A percentile compares a stretch with the other conserved stretches of the same genome.
These are phyloP conservation scores for Mentha longifolia DNA, from an alignment of 257 asterid species.

Conservation along the genomic window DNA sequence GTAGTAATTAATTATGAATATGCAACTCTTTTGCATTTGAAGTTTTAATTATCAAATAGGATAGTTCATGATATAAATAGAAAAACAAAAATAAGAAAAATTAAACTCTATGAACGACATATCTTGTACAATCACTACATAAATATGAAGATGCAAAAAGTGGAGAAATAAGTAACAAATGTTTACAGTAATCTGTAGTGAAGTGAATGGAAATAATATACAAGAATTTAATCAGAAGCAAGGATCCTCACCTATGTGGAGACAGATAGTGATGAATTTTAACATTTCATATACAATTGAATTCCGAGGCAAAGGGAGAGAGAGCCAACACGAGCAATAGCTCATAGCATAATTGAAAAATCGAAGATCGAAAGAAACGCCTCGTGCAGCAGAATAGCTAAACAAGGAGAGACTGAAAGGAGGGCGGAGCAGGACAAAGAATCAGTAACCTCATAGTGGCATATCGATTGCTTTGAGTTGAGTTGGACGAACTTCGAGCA, in stretches of 20 bases:
- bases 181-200: constrained; percentile 15
- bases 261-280: constrained; percentile 21
- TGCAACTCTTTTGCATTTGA: no score
- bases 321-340: constrained; percentile 23
- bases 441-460: constrained; percentile 36
- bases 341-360: constrained; percentile 20
- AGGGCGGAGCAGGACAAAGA: constrained; percentile 10
- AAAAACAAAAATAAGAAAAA: no score
- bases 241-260: constrained; percentile 26
- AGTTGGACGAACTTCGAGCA: constrained; percentile 26
- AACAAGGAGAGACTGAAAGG: neutral
- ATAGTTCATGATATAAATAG: no score
- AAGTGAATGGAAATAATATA: constrained; percentile 33
- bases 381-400: no score
- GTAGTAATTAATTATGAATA: no score
- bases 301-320: constrained; percentile 28
- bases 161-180: neutral
- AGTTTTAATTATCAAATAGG: no score
- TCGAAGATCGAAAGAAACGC: constrained; percentile 23
- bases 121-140: neutral
- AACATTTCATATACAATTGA: constrained; percentile 49
- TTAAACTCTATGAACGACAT: no score
- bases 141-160: neutral
- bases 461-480: constrained; percentile 32
- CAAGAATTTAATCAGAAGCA: constrained; percentile 34